A percentile compares a stretch with the other conserved stretches of the same genome.
These are phyloP conservation scores for Phytophthora uliginosa DNA, from an alignment of 352 stramenopile species.

Conservation along the genomic window DNA sequence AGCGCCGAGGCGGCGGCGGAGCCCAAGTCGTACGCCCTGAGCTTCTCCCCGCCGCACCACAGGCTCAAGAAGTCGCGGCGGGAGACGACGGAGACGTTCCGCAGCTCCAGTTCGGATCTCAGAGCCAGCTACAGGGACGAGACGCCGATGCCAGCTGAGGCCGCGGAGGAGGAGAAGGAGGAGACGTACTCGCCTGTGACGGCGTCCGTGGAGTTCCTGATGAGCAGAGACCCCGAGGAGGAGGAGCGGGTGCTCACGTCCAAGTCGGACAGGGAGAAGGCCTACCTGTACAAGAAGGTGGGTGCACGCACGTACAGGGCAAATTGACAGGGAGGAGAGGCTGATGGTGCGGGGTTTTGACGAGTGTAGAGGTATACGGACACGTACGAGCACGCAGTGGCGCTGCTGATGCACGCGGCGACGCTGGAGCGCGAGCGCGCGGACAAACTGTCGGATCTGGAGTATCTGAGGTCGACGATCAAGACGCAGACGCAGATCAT, in stretches of 20 bases:
- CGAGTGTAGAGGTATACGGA: conserved; percentile 69
- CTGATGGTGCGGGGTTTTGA: not conserved
- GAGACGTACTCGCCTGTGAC: conserved; percentile 35
- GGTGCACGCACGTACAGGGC: not conserved
- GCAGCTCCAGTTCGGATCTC: conserved; percentile 9
- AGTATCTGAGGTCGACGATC: conserved; percentile 58
- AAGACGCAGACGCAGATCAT: conserved; percentile 68
- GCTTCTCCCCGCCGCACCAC: conserved; percentile 41
- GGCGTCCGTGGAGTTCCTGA: conserved; percentile 67
- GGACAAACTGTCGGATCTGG: conserved; percentile 53
- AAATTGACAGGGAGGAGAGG: not conserved
- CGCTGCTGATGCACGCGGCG: conserved; percentile 55
- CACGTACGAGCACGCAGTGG: conserved; percentile 68
- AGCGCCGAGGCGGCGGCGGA: conserved; percentile 18
- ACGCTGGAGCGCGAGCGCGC: conserved; percentile 50
- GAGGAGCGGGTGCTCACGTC: conserved; percentile 64
- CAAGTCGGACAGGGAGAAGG: conserved; percentile 70
- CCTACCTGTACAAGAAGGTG: conserved; percentile 85
- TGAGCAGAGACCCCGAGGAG: conserved; percentile 63
- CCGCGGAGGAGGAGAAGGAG: conserved; percentile 2
- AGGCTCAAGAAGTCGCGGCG: conserved; percentile 19
- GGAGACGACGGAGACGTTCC: conserved; percentile 8
- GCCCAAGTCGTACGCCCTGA: conserved; percentile 34
- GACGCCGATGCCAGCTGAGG: not conserved
- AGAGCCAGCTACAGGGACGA: conserved; percentile 7